A percentile compares a stretch with the other conserved stretches of the same genome.
Conservation (phyloP, 2,329 filamentous ascomycete species). For the Verticillium albo-atrum region DNA sequence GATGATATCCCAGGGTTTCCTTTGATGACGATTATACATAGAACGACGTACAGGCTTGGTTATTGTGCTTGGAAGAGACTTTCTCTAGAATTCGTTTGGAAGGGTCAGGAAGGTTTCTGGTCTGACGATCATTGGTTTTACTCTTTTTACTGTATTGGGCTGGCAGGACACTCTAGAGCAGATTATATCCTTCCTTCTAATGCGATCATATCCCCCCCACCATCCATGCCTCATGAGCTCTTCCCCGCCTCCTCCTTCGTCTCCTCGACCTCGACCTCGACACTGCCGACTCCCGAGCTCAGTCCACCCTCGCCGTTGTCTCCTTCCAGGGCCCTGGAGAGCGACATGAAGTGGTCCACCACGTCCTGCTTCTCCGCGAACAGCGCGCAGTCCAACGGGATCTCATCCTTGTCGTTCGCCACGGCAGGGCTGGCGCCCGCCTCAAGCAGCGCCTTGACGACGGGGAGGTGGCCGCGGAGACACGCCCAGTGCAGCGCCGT, state of each 20-base stretch:
- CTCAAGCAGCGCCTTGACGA: conserved; percentile 72
- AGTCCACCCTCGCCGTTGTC: conserved; percentile 39
- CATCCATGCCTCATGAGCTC: background rate
- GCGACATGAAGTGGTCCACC: conserved; percentile 55
- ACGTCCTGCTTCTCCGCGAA: conserved; percentile 64
- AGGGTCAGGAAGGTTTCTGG: background rate
- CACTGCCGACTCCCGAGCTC: conserved; percentile 18
- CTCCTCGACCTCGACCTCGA: conserved; percentile 32
- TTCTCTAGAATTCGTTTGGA: background rate
- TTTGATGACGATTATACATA: background rate
- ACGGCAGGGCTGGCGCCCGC: conserved; percentile 73
- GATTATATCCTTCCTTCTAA: background rate
- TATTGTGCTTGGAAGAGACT: background rate
- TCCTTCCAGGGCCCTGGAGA: conserved; percentile 42
- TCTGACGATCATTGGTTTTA: background rate
- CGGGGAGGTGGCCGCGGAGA: conserved; percentile 78
- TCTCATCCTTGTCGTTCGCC: conserved; percentile 80
- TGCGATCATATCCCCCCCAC: background rate
- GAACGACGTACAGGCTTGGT: background rate
- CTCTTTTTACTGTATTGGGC: background rate
- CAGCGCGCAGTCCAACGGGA: conserved; percentile 70
- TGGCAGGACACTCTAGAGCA: background rate
- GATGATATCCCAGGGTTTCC: background rate
- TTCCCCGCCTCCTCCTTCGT: conserved; percentile 19
- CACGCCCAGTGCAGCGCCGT: conserved; percentile 93